Base-by-base conservation (phyloP, 805 yeast species). In the Wickerhamiella occidentalis region DNA sequence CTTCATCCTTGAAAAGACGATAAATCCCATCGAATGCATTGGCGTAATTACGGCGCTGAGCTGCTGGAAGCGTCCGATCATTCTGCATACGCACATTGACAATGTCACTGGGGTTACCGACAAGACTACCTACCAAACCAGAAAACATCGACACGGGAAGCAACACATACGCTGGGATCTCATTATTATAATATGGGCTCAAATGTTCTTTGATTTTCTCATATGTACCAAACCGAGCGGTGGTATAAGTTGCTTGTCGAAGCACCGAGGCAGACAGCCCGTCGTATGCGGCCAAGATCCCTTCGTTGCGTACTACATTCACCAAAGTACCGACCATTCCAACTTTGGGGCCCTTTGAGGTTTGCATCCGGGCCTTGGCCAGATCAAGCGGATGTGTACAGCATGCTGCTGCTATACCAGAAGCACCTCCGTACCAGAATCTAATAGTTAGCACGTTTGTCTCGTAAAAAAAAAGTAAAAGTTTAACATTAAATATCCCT, bases 41-140 rank as follows among this genome's bases (percentile, higher is more conserved):
- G 46, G 72, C 71, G 63, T 86, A 85, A 60, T 82, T 77, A 63
- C 95, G 74, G 61, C 87, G 74, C 55, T 78, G 72, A 1, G 70
- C 79, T 3, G 65, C 50, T 3, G 87, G 84, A 52, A 83, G 68
- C 0, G 87, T 68, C 6, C 82, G 77, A 60, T 85, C 95, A 63
- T 85, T 85, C 64, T 85, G 95, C 95, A 85, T 85, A 66, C 95
- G 75, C 54, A 85, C 83, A 57, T 85, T 85, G 35, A 84, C 86
- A 12, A 85, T 82, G 61, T 85, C 95, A 1, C 92, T 78, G 3
- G 95, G 94, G 61, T 85, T 85, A 19, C 95, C 95, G 2, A 83
- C 82, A 19, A 85, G 65, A 8, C 94, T 94, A 53, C 95, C 95
- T 51, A 78, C 64, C 23, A 81, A 83, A 48, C 95, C 95, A 11